Evolutionary conservation across 192 early-diverging fungal species (phyloP), one percentile per base, ranked within the genome.

Genomic region (Cladochytrium replicatum): DNA sequence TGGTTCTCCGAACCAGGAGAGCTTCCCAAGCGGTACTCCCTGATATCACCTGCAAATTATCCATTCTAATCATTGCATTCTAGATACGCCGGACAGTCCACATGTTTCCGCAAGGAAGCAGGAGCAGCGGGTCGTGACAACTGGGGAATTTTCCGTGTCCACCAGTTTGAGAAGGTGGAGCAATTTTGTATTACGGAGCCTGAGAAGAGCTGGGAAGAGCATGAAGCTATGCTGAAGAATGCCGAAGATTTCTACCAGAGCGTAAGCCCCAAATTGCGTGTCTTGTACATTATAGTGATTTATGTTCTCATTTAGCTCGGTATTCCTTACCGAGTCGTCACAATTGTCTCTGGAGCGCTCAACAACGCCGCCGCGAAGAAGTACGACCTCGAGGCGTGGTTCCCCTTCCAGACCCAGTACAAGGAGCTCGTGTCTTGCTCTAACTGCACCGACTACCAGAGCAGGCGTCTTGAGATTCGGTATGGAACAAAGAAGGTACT

Each of bases 131-230:
- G 96, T 42, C 80, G 89, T 52, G 96, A 99, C 61, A 97, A 88
- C 17, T 90, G 90, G 93, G 96, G 96, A 46, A 87, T 96, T 55
- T 99, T 99, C 83, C 87, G 96, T 40, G 93, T 99, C 24, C 96
- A 99, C 69, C 96, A 99, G 80, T 99, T 99, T 60, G 96, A 99
- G 64, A 99, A 99, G 78, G 72, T 99, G 42, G 96, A 99, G 77
- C 96, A 99, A 71, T 97, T 99, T 68, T 87, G 89, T 37, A 66
- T 99, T 46, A 86, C 86, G 6, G 89, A 90, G 52, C 93, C 96
- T 29, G 92, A 92, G 54, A 97, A 96, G 75, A 89, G 86, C 27
- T 97, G 93, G 93, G 93, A 94, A 58, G 88, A 89, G 88, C 93
- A 96, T 69, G 85, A 96, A 58, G 83, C 91, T 48, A 97, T 99